Conservation (phyloP, 306 rosid genomes). For the Corylus americana region DNA sequence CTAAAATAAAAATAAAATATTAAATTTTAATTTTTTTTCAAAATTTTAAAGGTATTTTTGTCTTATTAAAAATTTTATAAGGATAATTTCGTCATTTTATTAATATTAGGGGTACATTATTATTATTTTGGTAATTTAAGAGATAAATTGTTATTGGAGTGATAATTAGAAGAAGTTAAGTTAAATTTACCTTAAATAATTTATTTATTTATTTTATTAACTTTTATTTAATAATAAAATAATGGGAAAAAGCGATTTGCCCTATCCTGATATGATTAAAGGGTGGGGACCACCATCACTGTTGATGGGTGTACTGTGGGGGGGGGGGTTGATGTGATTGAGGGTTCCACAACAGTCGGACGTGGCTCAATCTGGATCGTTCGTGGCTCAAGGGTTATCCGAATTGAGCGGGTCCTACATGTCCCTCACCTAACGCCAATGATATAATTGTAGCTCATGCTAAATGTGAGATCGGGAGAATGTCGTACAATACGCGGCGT, state of each 20-base stretch:
- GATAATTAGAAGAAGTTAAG: too few species aligned
- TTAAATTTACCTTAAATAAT: too few species aligned
- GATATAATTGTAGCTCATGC: not conserved
- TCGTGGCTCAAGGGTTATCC: conserved; percentile 26
- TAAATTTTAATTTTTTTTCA: too few species aligned
- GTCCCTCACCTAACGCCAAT: conserved; percentile 15
- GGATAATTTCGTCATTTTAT: too few species aligned
- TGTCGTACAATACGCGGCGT: conserved; percentile 47
- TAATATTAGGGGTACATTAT: too few species aligned
- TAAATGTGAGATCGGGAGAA: not conserved
- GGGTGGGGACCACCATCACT: not conserved
- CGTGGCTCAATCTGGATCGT: conserved; percentile 35
- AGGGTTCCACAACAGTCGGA: not conserved
- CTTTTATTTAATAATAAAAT: too few species aligned
- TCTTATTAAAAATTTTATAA: too few species aligned
- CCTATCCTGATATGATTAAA: not conserved
- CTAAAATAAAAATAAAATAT: not conserved
- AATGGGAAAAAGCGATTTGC: not conserved
- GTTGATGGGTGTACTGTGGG: not conserved
- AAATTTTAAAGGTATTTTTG: too few species aligned
- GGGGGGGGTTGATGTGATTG: conserved; percentile 1
- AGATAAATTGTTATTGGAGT: too few species aligned
- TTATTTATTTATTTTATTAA: too few species aligned
- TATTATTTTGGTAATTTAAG: too few species aligned
- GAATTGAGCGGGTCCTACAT: conserved; percentile 33